Evolutionary conservation across 306 rosid genomes (phyloP), one percentile per base, ranked within the genome.

Genomic region (Hippophae gyantsensis): DNA sequence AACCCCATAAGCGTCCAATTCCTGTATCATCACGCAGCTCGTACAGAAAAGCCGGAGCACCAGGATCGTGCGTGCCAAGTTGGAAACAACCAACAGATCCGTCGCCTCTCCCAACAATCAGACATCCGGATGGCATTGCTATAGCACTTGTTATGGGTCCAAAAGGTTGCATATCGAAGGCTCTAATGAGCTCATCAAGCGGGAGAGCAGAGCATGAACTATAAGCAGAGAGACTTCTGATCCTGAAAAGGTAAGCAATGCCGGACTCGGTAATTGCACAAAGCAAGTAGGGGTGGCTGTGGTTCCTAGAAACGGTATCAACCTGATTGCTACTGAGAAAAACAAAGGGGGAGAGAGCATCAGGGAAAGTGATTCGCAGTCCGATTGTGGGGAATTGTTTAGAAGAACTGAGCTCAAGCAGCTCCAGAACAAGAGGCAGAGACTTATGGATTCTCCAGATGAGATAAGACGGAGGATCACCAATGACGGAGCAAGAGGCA

Each of bases 11-110:
- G 60, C 95, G 92, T 65, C 84, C 66, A 57, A 87, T 72, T 74
- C 98, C 99, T 10, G 79, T 66, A 63, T 92, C 99, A 76, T 88
- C 99, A 58, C 84, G 81, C 18, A 92, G 93, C 81, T 92, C 99
- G 43, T 63, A 71, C 47, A 68, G 58, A 68, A 84, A 87, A 55
- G 78, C 96, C 40, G 86, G 89, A 71, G 74, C 66, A 63, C 64
- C 61, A 8, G 78, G 76, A 44, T 87, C 95, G 10, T 78, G 80
- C 60, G 56, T 70, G 58, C 97, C 89, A 14, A 92, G 90, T 57
- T 78, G 90, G 67, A 83, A 85, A 57, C 83, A 78, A 75, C 76
- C 75, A 64, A 88, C 78, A 40, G 88, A 85, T 46, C 99, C 99
- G 54, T 92, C 85, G 13, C 51, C 60, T 44, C 81, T 76, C 62